Percentiles rank a stretch among this genome's conserved stretches.
These are phyloP conservation scores for Sphagnurus paluster DNA, from an alignment of 1,284 basidiomycete species.

Conservation along the genomic window DNA sequence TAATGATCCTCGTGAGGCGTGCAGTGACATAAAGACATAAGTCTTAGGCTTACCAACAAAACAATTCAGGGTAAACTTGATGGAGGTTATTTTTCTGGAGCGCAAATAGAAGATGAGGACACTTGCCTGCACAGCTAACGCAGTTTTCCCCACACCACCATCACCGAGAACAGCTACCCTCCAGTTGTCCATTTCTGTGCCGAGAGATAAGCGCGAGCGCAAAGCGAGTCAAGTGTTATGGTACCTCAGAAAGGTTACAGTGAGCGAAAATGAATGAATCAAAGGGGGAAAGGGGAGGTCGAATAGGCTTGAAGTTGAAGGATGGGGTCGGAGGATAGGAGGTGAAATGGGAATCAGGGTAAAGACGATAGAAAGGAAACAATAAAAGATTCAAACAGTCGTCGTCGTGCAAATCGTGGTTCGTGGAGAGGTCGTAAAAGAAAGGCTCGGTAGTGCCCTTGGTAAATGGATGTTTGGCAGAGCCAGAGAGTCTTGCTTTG, in stretches of 20 bases:
- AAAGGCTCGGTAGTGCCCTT: slow-evolving; percentile 34
- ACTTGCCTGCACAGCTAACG: slow-evolving; percentile 89
- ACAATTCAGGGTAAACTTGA: slow-evolving; percentile 87
- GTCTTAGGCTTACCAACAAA: slow-evolving; percentile 72
- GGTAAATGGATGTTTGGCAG: slow-evolving; percentile 29
- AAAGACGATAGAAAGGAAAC: slow-evolving; percentile 20
- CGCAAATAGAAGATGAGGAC: slow-evolving; percentile 9
- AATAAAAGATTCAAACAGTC: slow-evolving; percentile 35
- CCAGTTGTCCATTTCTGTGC: slow-evolving; percentile 80
- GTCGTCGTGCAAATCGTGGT: slow-evolving; percentile 54
- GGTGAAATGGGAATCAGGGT: slow-evolving; percentile 21
- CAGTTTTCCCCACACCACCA: slow-evolving; percentile 98
- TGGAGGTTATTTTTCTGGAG: slow-evolving; percentile 17
- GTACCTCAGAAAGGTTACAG: slow-evolving; percentile 30
- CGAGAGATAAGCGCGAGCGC: slow-evolving; percentile 24
- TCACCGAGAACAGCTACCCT: slow-evolving; percentile 94
- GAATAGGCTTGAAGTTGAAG: slow-evolving; percentile 18
- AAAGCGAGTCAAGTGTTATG: slow-evolving; percentile 13
- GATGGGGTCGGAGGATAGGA: slow-evolving; percentile 24
- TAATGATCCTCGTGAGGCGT: slow-evolving; percentile 17
- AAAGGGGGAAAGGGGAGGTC: slow-evolving; percentile 22
- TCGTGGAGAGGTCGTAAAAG: slow-evolving; percentile 74
- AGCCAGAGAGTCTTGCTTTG: slow-evolving; percentile 29
- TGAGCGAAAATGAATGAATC: slow-evolving; percentile 29
- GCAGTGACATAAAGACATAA: slow-evolving; percentile 24